Conservation (phyloP, 148 eudicot species). For the Rhododendron ferrugineum region DNA sequence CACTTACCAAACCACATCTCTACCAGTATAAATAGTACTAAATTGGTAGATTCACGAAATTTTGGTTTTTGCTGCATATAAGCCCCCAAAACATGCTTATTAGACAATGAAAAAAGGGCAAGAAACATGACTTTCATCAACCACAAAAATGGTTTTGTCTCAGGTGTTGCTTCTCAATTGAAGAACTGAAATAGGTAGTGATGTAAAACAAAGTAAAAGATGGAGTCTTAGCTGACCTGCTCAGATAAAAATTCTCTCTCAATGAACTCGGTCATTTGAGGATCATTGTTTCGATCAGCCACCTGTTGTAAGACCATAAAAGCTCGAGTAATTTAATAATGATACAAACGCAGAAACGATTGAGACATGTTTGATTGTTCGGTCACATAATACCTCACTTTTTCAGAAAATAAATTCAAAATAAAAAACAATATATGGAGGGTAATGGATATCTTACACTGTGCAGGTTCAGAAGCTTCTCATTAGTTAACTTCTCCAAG, state of each 20-base stretch:
- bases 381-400: background rate
- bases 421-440: background rate
- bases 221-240: slow-evolving; percentile 43
- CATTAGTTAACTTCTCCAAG: slow-evolving; percentile 76
- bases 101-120: background rate
- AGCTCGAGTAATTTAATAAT: background rate
- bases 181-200: background rate
- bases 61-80: background rate
- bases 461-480: slow-evolving; percentile 62
- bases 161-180: background rate
- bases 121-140: background rate
- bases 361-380: background rate
- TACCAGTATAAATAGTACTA: background rate
- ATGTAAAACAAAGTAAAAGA: background rate
- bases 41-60: background rate
- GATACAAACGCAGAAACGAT: background rate
- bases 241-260: slow-evolving; percentile 67
- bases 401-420: background rate
- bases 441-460: slow-evolving; percentile 26
- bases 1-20: background rate
- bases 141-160: background rate
- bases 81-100: background rate
- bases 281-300: slow-evolving; percentile 62
- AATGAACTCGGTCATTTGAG: slow-evolving; percentile 63
- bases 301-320: slow-evolving; percentile 34